Percentiles rank a stretch among this genome's conserved stretches.
Conservation (phyloP, 2,329 filamentous ascomycete genomes). For the Exophiala sideris region DNA sequence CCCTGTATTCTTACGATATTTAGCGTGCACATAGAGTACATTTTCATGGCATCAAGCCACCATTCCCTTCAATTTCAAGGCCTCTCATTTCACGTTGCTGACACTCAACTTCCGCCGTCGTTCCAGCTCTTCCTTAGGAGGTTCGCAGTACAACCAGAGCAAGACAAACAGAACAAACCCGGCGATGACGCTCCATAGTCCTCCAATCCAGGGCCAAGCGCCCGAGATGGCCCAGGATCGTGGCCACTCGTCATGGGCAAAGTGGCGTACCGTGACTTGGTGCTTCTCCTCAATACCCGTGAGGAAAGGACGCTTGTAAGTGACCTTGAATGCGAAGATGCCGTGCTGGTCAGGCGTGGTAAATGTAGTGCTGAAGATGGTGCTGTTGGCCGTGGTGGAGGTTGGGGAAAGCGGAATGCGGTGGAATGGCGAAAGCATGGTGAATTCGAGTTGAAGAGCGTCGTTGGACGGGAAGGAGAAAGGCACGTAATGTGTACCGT, state of each 20-base stretch:
- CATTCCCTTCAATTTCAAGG: neutral
- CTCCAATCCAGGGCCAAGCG: slow-evolving; percentile 91
- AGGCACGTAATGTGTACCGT: slow-evolving; percentile 68
- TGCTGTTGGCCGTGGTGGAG: slow-evolving; percentile 60
- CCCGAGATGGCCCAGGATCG: slow-evolving; percentile 84
- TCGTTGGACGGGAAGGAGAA: slow-evolving; percentile 70
- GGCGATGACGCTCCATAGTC: slow-evolving; percentile 75
- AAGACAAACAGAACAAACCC: slow-evolving; percentile 84
- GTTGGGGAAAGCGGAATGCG: slow-evolving; percentile 68
- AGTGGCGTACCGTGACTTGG: slow-evolving; percentile 91
- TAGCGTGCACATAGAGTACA: neutral
- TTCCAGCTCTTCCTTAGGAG: slow-evolving; percentile 34
- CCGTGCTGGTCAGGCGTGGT: slow-evolving; percentile 92
- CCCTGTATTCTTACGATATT: neutral
- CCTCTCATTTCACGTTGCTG: slow-evolving; percentile 8
- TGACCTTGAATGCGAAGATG: slow-evolving; percentile 97
- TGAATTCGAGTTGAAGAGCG: slow-evolving; percentile 88
- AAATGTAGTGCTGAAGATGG: slow-evolving; percentile 72
- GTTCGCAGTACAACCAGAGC: slow-evolving; percentile 79
- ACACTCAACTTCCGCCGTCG: slow-evolving; percentile 21
- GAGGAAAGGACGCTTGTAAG: slow-evolving; percentile 94
- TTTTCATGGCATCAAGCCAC: neutral
- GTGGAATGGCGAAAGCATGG: slow-evolving; percentile 97
- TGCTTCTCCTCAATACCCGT: slow-evolving; percentile 89
- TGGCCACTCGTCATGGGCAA: slow-evolving; percentile 95